phyloP scores from a whole-genome alignment of 2,329 filamentous ascomycete genomes.

The Alternaria atra region DNA sequence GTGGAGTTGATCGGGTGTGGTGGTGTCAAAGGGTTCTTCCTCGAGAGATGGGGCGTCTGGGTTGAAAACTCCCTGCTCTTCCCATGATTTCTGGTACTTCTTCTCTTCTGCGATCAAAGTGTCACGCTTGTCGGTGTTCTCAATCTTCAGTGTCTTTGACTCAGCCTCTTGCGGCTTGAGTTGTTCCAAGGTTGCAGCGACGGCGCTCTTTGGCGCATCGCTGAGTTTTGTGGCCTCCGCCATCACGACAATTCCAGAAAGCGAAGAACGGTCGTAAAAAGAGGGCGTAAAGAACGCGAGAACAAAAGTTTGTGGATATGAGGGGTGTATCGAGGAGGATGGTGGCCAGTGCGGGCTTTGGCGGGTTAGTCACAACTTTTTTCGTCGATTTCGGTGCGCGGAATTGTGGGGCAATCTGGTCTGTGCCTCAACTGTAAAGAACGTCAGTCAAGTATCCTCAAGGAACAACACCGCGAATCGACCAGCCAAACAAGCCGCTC shows the following conservation, averaged over 20 bases:
- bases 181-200: slow-evolving; percentile 61
- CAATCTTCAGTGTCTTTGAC: slow-evolving; percentile 71
- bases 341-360: slow-evolving; percentile 5
- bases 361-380: slow-evolving; percentile 29
- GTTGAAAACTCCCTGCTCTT: slow-evolving; percentile 80
- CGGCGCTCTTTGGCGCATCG: slow-evolving; percentile 54
- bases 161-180: slow-evolving; percentile 64
- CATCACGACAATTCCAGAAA: slow-evolving; percentile 33
- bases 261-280: slow-evolving; percentile 1
- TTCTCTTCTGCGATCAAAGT: slow-evolving; percentile 84
- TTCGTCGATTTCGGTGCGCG: slow-evolving; percentile 10
- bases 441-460: slow-evolving; percentile 25
- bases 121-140: slow-evolving; percentile 87
- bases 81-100: slow-evolving; percentile 90
- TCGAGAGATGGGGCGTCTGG: slow-evolving; percentile 80
- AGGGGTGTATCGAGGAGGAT: neutral
- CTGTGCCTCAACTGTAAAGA: slow-evolving; percentile 15
- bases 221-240: slow-evolving; percentile 42
- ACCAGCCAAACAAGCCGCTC: slow-evolving; percentile 1
- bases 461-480: slow-evolving; percentile 10
- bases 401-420: slow-evolving; percentile 6
- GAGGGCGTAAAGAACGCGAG: slow-evolving; percentile 20
- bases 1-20: slow-evolving; percentile 77
- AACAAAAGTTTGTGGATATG: slow-evolving; percentile 15
- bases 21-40: slow-evolving; percentile 79